Evolutionary conservation across 257 asterid genomes (phyloP).

Genomic region (Solanum phureja): DNA sequence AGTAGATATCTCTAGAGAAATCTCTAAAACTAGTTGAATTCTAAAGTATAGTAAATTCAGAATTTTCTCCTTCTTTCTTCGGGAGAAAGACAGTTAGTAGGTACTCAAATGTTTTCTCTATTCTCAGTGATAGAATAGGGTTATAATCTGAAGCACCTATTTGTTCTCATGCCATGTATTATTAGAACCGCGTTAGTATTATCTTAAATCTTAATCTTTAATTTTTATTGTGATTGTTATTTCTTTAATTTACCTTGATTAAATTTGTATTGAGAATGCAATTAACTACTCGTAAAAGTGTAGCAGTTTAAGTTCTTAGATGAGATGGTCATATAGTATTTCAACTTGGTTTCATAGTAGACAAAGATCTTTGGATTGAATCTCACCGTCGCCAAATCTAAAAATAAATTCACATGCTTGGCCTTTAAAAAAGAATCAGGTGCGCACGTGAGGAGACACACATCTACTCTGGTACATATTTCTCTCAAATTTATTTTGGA

Average conservation of each 20-base stretch:
- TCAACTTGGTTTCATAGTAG: too few species aligned
- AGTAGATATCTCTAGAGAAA: rapidly evolving
- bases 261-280: background rate
- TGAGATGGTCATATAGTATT: rapidly evolving
- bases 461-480: background rate
- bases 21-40: background rate
- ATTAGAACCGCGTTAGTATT: too few species aligned
- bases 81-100: rapidly evolving
- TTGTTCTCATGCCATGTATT: background rate
- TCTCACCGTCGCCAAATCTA: rapidly evolving
- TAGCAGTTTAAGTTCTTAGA: background rate
- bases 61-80: background rate
- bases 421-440: background rate
- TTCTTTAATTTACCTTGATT: background rate
- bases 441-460: background rate
- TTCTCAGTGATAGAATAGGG: too few species aligned
- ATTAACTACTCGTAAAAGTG: background rate
- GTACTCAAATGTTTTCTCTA: too few species aligned
- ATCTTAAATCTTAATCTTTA: too few species aligned
- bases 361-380: rapidly evolving
- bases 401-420: background rate
- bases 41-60: background rate
- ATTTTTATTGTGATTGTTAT: too few species aligned
- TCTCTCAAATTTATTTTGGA: background rate
- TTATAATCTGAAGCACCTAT: background rate